phyloP scores from a whole-genome alignment of 768 basidiomycete species.

The Tylopilus cervinicoccineus region DNA sequence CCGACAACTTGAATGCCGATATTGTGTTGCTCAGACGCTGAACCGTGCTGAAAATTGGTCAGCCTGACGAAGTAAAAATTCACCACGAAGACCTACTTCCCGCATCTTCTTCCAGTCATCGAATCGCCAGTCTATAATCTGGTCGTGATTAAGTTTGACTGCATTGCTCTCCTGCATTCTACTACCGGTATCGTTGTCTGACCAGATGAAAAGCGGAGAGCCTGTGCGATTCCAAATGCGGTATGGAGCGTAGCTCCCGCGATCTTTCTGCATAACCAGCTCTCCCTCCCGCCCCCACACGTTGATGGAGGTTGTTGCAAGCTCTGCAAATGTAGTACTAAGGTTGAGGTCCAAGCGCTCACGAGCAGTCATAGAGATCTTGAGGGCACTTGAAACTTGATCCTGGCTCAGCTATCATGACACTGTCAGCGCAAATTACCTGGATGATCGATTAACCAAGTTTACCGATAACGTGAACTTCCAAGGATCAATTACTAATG shows the following conservation, averaged over 20 bases:
- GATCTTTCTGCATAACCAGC: slow-evolving; percentile 64
- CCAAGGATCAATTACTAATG: slow-evolving; percentile 92
- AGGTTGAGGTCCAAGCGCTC: slow-evolving; percentile 90
- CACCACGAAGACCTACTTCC: slow-evolving; percentile 55
- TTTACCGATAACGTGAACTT: slow-evolving; percentile 70
- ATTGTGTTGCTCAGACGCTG: slow-evolving; percentile 68
- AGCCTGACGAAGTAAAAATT: neutral
- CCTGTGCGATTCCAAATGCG: slow-evolving; percentile 90
- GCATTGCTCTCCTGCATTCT: slow-evolving; percentile 45
- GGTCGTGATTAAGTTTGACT: slow-evolving; percentile 65
- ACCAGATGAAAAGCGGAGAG: slow-evolving; percentile 79
- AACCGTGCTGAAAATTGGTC: slow-evolving; percentile 34
- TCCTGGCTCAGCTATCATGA: slow-evolving; percentile 53
- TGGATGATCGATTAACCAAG: neutral
- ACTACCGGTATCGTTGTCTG: slow-evolving; percentile 61
- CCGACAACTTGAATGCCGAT: slow-evolving; percentile 83
- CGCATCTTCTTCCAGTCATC: slow-evolving; percentile 94
- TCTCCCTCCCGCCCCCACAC: slow-evolving; percentile 75
- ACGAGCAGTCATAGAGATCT: slow-evolving; percentile 62
- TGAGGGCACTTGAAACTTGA: slow-evolving; percentile 45
- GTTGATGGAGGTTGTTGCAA: slow-evolving; percentile 68
- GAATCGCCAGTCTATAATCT: slow-evolving; percentile 90
- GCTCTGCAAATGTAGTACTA: slow-evolving; percentile 85
- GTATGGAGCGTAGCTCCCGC: slow-evolving; percentile 93
- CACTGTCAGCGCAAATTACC: slow-evolving; percentile 10